Evolutionary conservation across 176 grass and related monocot species (phyloP).

Genomic region (Aegilops bicornis): DNA sequence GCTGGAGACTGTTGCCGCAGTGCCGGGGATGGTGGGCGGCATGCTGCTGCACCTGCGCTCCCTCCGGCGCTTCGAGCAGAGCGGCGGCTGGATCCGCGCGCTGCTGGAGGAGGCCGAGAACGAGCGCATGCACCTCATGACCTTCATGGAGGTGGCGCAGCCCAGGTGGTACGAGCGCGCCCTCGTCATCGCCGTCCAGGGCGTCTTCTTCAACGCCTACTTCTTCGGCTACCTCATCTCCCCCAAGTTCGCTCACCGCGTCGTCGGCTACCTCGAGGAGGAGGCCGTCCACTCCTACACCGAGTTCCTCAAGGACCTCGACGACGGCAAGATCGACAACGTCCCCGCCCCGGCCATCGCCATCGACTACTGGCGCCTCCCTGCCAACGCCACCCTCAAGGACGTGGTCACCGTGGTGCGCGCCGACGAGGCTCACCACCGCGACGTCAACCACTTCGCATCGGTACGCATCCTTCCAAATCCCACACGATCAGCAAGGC

Average conservation of each 20-base stretch:
- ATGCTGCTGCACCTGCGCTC: slow-evolving; percentile 63
- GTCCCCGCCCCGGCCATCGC: slow-evolving; percentile 71
- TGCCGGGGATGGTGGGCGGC: slow-evolving; percentile 55
- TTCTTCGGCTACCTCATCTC: slow-evolving; percentile 56
- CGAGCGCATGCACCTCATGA: slow-evolving; percentile 64
- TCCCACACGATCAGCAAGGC: too few species aligned
- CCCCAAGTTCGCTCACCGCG: slow-evolving; percentile 70
- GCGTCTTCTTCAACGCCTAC: slow-evolving; percentile 64
- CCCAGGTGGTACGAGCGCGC: slow-evolving; percentile 54
- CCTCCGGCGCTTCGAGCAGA: slow-evolving; percentile 53
- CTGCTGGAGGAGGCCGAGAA: slow-evolving; percentile 56
- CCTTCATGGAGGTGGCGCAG: slow-evolving; percentile 57
- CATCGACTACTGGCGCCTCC: slow-evolving; percentile 80
- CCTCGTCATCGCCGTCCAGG: slow-evolving; percentile 53
- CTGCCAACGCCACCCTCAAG: slow-evolving; percentile 62
- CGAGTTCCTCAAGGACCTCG: slow-evolving; percentile 71
- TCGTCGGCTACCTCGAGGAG: slow-evolving; percentile 80
- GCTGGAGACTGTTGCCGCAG: slow-evolving; percentile 53
- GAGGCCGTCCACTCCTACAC: slow-evolving; percentile 83
- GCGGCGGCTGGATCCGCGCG: slow-evolving; percentile 56
- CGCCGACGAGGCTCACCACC: slow-evolving; percentile 80
- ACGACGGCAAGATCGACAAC: slow-evolving; percentile 59
- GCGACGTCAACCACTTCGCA: slow-evolving; percentile 84
- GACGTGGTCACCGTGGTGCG: slow-evolving; percentile 66
- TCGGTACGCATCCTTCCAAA: slow-evolving; percentile 26